Base-by-base conservation (phyloP, 2,329 filamentous ascomycete species). In the Clonostachys sp. region DNA sequence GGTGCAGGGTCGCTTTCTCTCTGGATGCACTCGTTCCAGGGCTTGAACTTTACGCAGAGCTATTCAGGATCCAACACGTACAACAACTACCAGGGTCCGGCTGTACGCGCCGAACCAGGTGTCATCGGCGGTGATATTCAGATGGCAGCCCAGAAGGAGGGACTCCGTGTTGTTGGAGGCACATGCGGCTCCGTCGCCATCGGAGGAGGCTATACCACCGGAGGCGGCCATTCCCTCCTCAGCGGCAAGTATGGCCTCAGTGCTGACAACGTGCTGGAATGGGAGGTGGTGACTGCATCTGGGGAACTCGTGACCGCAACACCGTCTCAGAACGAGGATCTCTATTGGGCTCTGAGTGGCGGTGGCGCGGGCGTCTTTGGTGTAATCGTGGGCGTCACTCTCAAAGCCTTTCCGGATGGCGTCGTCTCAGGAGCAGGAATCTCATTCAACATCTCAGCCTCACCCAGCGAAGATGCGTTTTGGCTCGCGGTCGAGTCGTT, bases 291-390 rank as follows among this genome's bases (percentile, higher is more conserved):
- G 16, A 76, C 73, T 8, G 74, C 70, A 0, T 56, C 59, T 20
- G 80, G 81, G 1, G 50, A 65, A 16, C 55, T 73, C 34, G 49
- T 81, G 3, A 72, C 60, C 3, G 78, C 77, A 4, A 72, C 66
- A 10, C 68, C 62, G 4, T 56, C 61, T 1, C 42, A 72, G 17
- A 70, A 80, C 47, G 45, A 65, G 0, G 81, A 85, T 45, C 65
- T 87, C 2, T 86, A 80, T 64, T 87, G 81, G 82, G 83, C 82
- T 2, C 61, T 84, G 2, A 68, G 69, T 40, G 81, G 81, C 5
- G 81, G 83, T 3, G 76, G 73, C 10, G 78, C 20, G 4, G 50
- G 80, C 14, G 83, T 72, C 33, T 83, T 73, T 51, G 78, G 70
- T 3, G 68, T 84, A 3, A 77, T 84, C 3, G 60, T 72, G 13